A percentile compares a stretch with the other conserved stretches of the same genome.
Conservation (phyloP, 2,329 filamentous ascomycete genomes). For the Epichloe brachyelytri region DNA sequence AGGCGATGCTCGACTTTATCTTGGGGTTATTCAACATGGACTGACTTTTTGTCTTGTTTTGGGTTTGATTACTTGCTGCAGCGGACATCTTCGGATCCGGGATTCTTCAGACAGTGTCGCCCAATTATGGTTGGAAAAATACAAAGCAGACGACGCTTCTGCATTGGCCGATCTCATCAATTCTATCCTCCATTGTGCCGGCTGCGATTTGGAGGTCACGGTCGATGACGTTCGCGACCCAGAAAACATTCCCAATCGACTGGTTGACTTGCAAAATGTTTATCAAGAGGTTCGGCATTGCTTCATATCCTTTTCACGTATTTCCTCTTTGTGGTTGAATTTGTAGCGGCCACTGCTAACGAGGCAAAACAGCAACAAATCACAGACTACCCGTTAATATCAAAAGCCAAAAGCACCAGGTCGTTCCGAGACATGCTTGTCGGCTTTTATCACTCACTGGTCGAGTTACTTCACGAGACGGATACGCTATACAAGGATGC, state of each 20-base stretch:
- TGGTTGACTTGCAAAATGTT: constrained; percentile 76
- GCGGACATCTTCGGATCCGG: constrained; percentile 52
- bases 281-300: constrained; percentile 57
- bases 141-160: constrained; percentile 37
- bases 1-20: neutral
- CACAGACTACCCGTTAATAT: constrained; percentile 83
- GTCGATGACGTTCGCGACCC: constrained; percentile 78
- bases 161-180: constrained; percentile 53
- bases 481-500: constrained; percentile 66
- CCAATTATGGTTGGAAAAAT: constrained; percentile 46
- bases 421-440: constrained; percentile 68
- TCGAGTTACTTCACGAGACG: constrained; percentile 70
- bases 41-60: neutral
- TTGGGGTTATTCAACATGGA: neutral
- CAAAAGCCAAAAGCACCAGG: constrained; percentile 61
- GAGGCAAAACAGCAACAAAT: constrained; percentile 46
- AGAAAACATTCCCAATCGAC: constrained; percentile 67
- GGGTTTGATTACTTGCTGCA: constrained; percentile 19
- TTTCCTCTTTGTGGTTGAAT: neutral
- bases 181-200: constrained; percentile 57
- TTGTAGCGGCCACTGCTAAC: constrained; percentile 14
- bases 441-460: constrained; percentile 65
- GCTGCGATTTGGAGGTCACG: constrained; percentile 67
- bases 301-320: neutral
- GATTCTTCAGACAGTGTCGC: constrained; percentile 43